Percentiles rank a stretch among this genome's conserved stretches.
Evolutionary conservation across 305 asterid species (phyloP).

Genomic region (Withania somnifera): DNA sequence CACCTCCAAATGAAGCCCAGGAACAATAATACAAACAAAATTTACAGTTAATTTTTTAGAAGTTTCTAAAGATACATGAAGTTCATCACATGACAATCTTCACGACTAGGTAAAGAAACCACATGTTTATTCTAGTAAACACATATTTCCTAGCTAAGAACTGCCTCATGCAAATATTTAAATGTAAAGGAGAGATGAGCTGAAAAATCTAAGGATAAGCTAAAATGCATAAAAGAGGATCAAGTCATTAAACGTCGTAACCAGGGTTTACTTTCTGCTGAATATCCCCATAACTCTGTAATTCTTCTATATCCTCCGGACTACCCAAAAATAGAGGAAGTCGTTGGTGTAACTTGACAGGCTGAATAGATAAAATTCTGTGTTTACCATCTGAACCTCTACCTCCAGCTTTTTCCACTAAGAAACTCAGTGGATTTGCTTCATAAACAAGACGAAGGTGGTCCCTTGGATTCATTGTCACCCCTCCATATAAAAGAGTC

Average conservation of each 20-base stretch:
- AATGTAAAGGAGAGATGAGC: not conserved
- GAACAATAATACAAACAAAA: not conserved
- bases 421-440: slow-evolving; percentile 79
- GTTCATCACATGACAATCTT: not conserved
- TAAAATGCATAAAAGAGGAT: not conserved
- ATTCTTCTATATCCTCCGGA: slow-evolving; percentile 67
- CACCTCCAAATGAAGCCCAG: not conserved
- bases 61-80: not conserved
- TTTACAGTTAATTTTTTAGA: not conserved
- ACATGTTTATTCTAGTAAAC: not conserved
- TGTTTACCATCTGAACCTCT: slow-evolving; percentile 70
- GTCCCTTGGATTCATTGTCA: slow-evolving; percentile 87
- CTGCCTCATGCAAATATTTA: not conserved
- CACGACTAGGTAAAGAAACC: not conserved
- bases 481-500: slow-evolving; percentile 73
- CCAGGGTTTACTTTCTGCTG: slow-evolving; percentile 81
- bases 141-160: not conserved
- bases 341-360: slow-evolving; percentile 70
- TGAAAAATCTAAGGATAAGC: not conserved
- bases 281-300: slow-evolving; percentile 65
- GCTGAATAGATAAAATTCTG: slow-evolving; percentile 74
- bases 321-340: slow-evolving; percentile 82
- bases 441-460: slow-evolving; percentile 95
- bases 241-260: slow-evolving; percentile 39
- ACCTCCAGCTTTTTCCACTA: slow-evolving; percentile 86